Base-by-base conservation (phyloP, 2,329 filamentous ascomycete species). In the Fusarium sp. region DNA sequence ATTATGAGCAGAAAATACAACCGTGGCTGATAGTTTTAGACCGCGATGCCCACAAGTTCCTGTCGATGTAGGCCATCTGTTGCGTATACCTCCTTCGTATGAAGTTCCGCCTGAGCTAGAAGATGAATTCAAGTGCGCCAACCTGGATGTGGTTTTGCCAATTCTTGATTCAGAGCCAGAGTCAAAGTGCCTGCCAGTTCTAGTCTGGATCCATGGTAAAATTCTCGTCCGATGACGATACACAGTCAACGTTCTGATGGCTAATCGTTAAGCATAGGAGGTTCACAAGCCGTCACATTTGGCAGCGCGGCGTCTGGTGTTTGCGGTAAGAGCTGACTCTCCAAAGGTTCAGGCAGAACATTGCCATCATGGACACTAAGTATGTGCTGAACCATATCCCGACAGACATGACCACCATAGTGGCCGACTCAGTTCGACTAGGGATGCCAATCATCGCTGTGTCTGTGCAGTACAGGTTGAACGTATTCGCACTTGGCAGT, bases 201-300 rank as follows among this genome's bases (percentile, higher is more conserved):
- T 83, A 10, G 60, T 83, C 13, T 84, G 82, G 80, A 81, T 84
- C 17, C 79, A 84, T 60, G 82, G 82, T 76, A 65, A 7, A 8
- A 1, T 1, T 6, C 0, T 7, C 0, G 6, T 7, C 7, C 2
- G 0, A 2, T 1, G 0, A 0, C 2, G 0, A 9, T 8, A 5
- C 0, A 1, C 1, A n/a, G 2, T 40, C 2, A 33, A 33, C 35
- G 2, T 1, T 10, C 9, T 3, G n/a, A 2, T 3, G 6, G 4
- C 49, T 68, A 2, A 68, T 2, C 1, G 1, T 4, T 1, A 3
- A 8, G 2, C 2, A 14, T 15, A 77, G 75, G 79, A 11, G 82
- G 82, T 11, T 82, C 80, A 5, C 82, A 83, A 48, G 74, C 79
- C 2, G 75, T 83, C 7, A 82, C 81, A 0, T 83, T 82, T 57